These are phyloP conservation scores for Mycena rebaudengoi DNA, from an alignment of 768 basidiomycete species.

Conservation along the genomic window DNA sequence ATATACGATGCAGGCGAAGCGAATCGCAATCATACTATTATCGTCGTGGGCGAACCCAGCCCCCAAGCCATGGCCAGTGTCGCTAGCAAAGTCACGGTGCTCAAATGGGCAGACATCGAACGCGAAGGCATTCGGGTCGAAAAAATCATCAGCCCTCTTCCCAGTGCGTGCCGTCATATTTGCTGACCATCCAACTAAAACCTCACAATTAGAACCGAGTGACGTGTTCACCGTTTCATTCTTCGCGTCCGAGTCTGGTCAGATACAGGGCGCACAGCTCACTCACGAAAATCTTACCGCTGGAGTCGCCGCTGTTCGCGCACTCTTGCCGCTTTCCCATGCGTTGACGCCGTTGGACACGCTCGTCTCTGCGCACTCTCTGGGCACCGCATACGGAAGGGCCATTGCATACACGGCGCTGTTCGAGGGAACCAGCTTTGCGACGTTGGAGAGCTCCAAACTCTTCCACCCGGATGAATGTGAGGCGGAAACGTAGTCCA, in stretches of 20 bases:
- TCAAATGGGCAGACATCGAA: slow-evolving; percentile 77
- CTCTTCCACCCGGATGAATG: slow-evolving; percentile 56
- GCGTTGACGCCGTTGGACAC: slow-evolving; percentile 77
- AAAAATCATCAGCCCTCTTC: slow-evolving; percentile 52
- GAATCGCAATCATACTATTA: slow-evolving; percentile 59
- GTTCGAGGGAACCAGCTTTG: slow-evolving; percentile 78
- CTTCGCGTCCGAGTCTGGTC: slow-evolving; percentile 60
- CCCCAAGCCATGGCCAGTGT: slow-evolving; percentile 54
- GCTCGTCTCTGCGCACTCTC: slow-evolving; percentile 74
- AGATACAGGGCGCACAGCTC: slow-evolving; percentile 68
- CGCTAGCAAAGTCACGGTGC: slow-evolving; percentile 61
- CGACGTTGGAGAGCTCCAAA: slow-evolving; percentile 66
- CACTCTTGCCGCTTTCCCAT: slow-evolving; percentile 78
- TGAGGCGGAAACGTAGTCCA: slow-evolving; percentile 30
- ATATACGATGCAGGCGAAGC: slow-evolving; percentile 67
- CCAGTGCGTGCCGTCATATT: slow-evolving; percentile 54
- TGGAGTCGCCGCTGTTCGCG: slow-evolving; percentile 82
- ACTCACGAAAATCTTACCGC: slow-evolving; percentile 90
- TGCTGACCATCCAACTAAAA: slow-evolving; percentile 8
- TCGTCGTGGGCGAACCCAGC: slow-evolving; percentile 76
- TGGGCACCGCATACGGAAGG: slow-evolving; percentile 83
- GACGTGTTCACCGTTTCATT: slow-evolving; percentile 78
- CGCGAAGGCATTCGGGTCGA: slow-evolving; percentile 65
- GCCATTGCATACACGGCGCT: slow-evolving; percentile 82
- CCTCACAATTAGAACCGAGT: slow-evolving; percentile 51